Evolutionary conservation across 352 stramenopile genomes (phyloP).

Genomic region (Phytophthora capsici): DNA sequence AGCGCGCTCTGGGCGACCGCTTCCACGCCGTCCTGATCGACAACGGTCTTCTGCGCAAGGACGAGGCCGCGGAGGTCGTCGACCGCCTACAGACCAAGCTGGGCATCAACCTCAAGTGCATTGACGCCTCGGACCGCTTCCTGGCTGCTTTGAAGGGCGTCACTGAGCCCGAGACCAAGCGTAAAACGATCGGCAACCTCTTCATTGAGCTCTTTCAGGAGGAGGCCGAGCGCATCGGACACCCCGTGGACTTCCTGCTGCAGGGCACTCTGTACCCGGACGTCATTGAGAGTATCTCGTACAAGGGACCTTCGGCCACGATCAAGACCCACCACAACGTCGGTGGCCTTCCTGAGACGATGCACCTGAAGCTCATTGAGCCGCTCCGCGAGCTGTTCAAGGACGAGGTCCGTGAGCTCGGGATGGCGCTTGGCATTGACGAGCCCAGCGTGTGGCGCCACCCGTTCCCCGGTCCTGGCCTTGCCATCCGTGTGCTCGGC

Average conservation of each 20-base stretch:
- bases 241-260: conserved; percentile 94
- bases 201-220: conserved; percentile 99
- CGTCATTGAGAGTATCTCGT: conserved; percentile 99
- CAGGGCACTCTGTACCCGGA: conserved; percentile 99
- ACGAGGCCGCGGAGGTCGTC: conserved; percentile 94
- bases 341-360: conserved; percentile 96
- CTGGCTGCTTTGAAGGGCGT: conserved; percentile 93
- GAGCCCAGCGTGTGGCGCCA: conserved; percentile 98
- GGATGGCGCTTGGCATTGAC: conserved; percentile 97
- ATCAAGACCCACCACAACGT: conserved; percentile 99
- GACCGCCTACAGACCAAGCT: conserved; percentile 90
- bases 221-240: conserved; percentile 82
- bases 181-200: conserved; percentile 98
- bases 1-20: conserved; percentile 96
- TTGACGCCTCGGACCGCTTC: conserved; percentile 97
- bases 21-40: conserved; percentile 99
- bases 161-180: conserved; percentile 98
- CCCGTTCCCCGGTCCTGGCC: conserved; percentile 98
- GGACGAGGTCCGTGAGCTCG: conserved; percentile 98
- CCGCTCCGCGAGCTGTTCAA: conserved; percentile 99
- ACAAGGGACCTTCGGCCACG: conserved; percentile 97
- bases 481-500: conserved; percentile 98
- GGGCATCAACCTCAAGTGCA: conserved; percentile 97
- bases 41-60: conserved; percentile 97
- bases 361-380: conserved; percentile 99